Evolutionary conservation across 306 rosid genomes (phyloP), one percentile per base, ranked within the genome.

Genomic region (Arachis stenosperma): DNA sequence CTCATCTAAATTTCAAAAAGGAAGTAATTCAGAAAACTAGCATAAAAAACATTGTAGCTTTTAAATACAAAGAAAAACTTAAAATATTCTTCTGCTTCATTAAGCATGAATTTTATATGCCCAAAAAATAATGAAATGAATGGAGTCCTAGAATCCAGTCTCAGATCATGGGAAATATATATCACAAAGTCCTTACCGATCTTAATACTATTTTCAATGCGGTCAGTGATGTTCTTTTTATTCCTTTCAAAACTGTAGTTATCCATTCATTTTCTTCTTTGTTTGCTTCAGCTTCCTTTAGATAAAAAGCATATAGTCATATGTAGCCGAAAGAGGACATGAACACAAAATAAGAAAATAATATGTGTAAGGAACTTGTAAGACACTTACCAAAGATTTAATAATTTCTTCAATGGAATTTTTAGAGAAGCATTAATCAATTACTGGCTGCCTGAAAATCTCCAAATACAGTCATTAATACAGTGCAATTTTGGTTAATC

Each of bases 261-360:
- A 91, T 85, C 97, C 96, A 91, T 55, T 81, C 88, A 82, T 91
- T 94, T 82, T 88, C 92, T 70, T 94, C 97, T 69, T 84, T 88
- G 61, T 63, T 81, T 51, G 88, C 85, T 81, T 88, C 96, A 50
- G 66, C 81, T 85, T 84, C 98, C 98, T 91, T 85, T 54, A 84
- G 53, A 67, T 27, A 43, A 83, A 7, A 59, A 71, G 40, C 44
- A 15, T 17, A 78, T 0, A 67, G 53, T 76, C 48, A 73, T 62
- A 55, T 62, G 63, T 68, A 67, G 60, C 65, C 9, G 0, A 46
- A 42, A 11, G 57, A 62, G 76, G 42, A 61, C 70, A 76, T 7
- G 13, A 52, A 40, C 43, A 61, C 39, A 46, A 9, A 71, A 14
- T 36, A 37, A 71, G 40, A 72, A 15, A 36, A 71, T 33, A 54